These are phyloP conservation scores for Trametes cinnabarina DNA, from an alignment of 768 basidiomycete species.

Conservation along the genomic window DNA sequence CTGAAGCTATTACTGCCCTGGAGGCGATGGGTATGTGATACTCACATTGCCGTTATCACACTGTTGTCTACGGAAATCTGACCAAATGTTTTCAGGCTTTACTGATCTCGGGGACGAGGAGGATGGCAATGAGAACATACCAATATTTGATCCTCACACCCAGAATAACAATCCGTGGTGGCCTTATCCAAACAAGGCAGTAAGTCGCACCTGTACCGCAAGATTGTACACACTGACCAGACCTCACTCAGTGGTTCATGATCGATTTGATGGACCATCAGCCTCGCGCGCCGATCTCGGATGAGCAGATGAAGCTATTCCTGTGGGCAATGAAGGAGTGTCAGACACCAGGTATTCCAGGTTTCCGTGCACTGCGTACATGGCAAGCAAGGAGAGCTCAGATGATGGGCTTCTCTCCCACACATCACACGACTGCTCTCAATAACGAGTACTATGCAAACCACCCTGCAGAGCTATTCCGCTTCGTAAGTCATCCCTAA, in stretches of 20 bases:
- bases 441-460: neutral
- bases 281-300: neutral
- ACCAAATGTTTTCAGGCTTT: neutral
- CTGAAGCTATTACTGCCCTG: too few species aligned
- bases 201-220: neutral
- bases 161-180: neutral
- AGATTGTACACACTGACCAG: neutral
- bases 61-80: too few species aligned
- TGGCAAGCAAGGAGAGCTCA: neutral
- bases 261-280: neutral
- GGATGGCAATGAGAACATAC: neutral
- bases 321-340: neutral
- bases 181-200: neutral
- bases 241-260: neutral
- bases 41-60: neutral
- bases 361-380: neutral
- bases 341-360: neutral
- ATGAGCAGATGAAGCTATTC: slow-evolving; percentile 5
- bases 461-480: neutral
- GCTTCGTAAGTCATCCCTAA: neutral
- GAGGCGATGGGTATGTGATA: neutral
- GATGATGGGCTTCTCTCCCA: neutral
- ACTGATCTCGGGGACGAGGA: neutral
- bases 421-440: neutral
- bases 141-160: neutral